Evolutionary conservation across 1,139 yeast genomes (phyloP), one percentile per base, ranked within the genome.

Genomic region (Taiozyma sp.): DNA sequence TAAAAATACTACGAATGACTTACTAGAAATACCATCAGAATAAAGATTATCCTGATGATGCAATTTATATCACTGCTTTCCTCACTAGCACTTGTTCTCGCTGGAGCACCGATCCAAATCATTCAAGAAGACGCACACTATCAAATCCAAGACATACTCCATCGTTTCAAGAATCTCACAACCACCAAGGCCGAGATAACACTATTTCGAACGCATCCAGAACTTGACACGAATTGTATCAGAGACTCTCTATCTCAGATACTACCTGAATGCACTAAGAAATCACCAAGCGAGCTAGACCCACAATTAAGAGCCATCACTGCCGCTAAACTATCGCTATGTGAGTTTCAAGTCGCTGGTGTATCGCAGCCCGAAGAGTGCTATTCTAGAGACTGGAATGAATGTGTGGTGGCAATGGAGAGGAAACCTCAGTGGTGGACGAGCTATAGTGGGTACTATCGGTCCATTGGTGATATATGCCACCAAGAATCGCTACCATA

Each of bases 341-440:
- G 87, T 62, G 85, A 81, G 59, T 79, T 81, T 63, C 68, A 73
- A 51, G 77, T 72, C 34, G 71, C 83, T 0, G 64, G 69, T 1
- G 57, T 78, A 1, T 52, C 54, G 0, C 72, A 68, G 44, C 81
- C 82, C 0, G 43, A 39, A 0, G 61, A 57, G 10, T 78, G 81
- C 55, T 51, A 50, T 4, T 40, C 2, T 13, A 7, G 19, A 6
- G 60, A 53, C 23, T 51, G 56, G 45, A 56, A 57, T 46, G 58
- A 55, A 4, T 81, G 87, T 57, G 67, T 80, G 41, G 46, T 56
- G 2, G 64, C 69, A 1, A 57, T 80, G 46, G 79, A 79, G 54
- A 60, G 58, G 29, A 67, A 73, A 2, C 73, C 82, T 1, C 83
- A 80, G 59, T 76, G 76, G 69, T 81, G 87, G 87, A 80, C 85